These are phyloP conservation scores for Coniochaeta pulveracea DNA, from an alignment of 2,329 filamentous ascomycete genomes.

Conservation along the genomic window DNA sequence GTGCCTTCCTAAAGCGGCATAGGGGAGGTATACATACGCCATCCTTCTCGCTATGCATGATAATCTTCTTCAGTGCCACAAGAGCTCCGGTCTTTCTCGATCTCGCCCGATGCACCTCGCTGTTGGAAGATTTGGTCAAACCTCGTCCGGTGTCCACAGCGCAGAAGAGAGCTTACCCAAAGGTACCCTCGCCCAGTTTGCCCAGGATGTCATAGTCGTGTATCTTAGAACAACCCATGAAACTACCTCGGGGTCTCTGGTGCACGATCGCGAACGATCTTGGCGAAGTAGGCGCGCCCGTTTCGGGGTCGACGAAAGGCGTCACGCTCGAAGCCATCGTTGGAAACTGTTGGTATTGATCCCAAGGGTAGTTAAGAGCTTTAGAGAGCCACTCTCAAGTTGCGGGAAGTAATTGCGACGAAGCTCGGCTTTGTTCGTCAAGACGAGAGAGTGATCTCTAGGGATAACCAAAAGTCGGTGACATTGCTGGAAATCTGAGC, in stretches of 20 bases:
- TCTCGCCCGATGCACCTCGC: slow-evolving; percentile 83
- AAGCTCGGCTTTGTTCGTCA: no score
- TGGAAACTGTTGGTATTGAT: no score
- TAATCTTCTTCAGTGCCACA: slow-evolving; percentile 93
- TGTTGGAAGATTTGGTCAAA: slow-evolving; percentile 20
- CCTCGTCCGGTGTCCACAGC: slow-evolving; percentile 11
- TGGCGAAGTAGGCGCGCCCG: slow-evolving; percentile 26
- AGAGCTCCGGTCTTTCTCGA: slow-evolving; percentile 63
- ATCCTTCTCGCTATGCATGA: slow-evolving; percentile 99
- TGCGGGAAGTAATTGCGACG: no score
- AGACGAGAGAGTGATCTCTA: no score
- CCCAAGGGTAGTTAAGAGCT: no score
- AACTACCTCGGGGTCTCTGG: slow-evolving; percentile 47
- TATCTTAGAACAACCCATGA: slow-evolving; percentile 76
- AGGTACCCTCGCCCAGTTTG: slow-evolving; percentile 90
- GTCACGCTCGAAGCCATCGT: slow-evolving; percentile 1
- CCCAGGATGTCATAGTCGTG: slow-evolving; percentile 67
- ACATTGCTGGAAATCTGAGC: no score
- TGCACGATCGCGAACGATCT: slow-evolving; percentile 45
- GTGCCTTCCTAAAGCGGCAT: slow-evolving; percentile 8
- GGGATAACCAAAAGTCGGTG: no score
- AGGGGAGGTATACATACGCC: slow-evolving; percentile 43
- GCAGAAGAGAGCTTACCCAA: slow-evolving; percentile 50
- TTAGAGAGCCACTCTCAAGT: no score
- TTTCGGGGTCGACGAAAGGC: not conserved